Conservation (phyloP, 768 basidiomycete species). For the Boletus rubroflammeus region DNA sequence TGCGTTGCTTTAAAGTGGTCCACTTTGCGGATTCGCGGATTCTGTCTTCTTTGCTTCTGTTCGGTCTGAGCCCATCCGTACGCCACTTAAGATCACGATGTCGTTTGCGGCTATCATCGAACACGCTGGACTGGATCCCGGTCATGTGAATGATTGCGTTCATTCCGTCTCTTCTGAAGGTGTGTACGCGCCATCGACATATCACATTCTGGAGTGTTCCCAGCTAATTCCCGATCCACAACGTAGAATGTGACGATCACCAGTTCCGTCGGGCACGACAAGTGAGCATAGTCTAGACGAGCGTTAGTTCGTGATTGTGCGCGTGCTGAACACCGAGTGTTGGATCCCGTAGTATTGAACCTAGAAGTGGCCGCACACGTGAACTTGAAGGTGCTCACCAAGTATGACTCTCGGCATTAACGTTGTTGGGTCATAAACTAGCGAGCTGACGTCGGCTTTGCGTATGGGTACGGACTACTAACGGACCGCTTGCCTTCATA, state of each 20-base stretch:
- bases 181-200: not conserved
- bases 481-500: too few relatives aligned
- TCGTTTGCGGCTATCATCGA: not conserved
- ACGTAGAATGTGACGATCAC: not conserved
- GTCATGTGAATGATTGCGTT: too few relatives aligned
- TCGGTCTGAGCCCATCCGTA: not conserved
- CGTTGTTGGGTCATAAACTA: too few relatives aligned
- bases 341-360: not conserved
- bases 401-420: not conserved
- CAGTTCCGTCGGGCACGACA: not conserved
- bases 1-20: not conserved
- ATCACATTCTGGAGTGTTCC: not conserved
- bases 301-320: not conserved
- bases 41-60: not conserved
- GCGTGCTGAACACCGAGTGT: too few relatives aligned
- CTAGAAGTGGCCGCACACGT: too few relatives aligned
- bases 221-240: not conserved
- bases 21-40: too few relatives aligned
- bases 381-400: too few relatives aligned
- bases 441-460: too few relatives aligned
- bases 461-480: too few relatives aligned
- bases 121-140: not conserved
- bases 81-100: not conserved
- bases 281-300: not conserved
- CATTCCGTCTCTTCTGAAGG: not conserved